Evolutionary conservation across 208 protist species (phyloP), one percentile per base, ranked within the genome.

Genomic region (Wallacemonas rigidus): DNA sequence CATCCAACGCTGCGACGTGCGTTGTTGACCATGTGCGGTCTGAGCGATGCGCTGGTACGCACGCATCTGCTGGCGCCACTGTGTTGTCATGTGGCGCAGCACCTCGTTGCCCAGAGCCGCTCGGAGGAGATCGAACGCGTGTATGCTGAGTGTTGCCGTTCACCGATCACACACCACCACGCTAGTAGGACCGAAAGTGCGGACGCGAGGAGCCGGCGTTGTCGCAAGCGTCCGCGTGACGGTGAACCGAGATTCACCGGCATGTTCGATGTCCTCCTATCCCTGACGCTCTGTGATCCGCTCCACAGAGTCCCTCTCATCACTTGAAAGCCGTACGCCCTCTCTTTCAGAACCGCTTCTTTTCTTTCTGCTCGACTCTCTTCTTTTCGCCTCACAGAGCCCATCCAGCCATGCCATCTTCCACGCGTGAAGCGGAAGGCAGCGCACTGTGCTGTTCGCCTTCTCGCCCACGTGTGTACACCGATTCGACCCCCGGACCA

Each of bases 261-360:
- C 53, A 15, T 57, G 11, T 8, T 57, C 1, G 53, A 57, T 14
- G 47, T 78, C 40, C 65, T 74, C n/a, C 48, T 82, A 53, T 82
- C 72, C 58, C 45, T 82, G 9, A 67, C 60, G 38, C 62, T 82
- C 1, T 38, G 26, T 51, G 57, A 75, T 17, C 51, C 76, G 12
- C 45, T 50, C 45, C 45, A 50, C 45, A 56, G 75, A 80, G 40
- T 71, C 62, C 47, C 1, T 26, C 26, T 26, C 26, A 26, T 26
- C 26, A 26, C 26, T 26, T 26, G 26, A 26, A 26, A 0, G 26
- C 26, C 26, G 26, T 26, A 1, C 26, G 26, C 26, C 26, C 0
- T 26, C 26, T 26, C 26, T 26, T 26, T 26, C 26, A 26, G 26
- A 26, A 26, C 26, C 26, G 26, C 26, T 26, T 26, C 26, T 26